Percentiles rank a stretch among this genome's conserved stretches.
These are phyloP conservation scores for Lycium barbarum DNA, from an alignment of 257 asterid genomes.

Conservation along the genomic window DNA sequence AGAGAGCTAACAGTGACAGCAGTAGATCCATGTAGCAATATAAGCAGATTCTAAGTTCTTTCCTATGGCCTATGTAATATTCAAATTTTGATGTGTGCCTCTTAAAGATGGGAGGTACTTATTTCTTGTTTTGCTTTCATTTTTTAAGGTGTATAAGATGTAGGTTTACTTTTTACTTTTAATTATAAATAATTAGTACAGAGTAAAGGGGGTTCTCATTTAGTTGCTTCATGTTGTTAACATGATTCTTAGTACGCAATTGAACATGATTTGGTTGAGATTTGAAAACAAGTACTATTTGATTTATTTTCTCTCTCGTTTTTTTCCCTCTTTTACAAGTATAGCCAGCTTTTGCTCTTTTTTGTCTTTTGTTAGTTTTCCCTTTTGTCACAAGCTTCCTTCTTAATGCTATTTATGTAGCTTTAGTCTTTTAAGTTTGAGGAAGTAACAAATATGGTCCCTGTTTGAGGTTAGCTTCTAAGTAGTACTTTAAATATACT, in stretches of 20 bases:
- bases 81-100: conserved; percentile 1
- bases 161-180: neutral
- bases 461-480: no score
- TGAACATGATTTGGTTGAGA: no score
- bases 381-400: no score
- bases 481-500: no score
- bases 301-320: neutral
- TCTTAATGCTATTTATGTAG: no score
- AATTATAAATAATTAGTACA: neutral
- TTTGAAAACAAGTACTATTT: no score
- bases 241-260: neutral
- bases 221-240: neutral
- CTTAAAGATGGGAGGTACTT: neutral
- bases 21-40: conserved; percentile 28
- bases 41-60: neutral
- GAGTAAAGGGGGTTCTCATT: neutral
- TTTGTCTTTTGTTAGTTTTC: neutral
- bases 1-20: conserved; percentile 38
- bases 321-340: neutral
- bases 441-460: no score
- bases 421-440: no score
- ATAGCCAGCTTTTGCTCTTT: neutral
- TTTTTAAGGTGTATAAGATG: neutral
- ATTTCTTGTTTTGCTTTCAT: neutral
- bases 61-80: neutral